A percentile compares a stretch with the other conserved stretches of the same genome.
phyloP scores from a whole-genome alignment of 106 monocot species.

The Platanthera guangdongensis region DNA sequence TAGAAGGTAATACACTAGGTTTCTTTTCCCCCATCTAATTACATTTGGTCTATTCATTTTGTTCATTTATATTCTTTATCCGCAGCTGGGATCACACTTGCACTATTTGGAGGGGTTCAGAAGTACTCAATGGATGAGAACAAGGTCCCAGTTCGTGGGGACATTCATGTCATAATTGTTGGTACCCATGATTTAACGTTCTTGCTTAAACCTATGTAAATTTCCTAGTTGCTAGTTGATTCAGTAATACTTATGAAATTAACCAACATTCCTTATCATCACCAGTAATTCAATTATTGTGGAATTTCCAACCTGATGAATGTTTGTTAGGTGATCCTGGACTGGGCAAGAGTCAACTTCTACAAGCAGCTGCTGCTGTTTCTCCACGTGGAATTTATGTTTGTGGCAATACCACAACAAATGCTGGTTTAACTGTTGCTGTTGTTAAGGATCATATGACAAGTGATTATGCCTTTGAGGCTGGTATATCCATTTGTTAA shows the following conservation, averaged over 20 bases:
- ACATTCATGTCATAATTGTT: constrained; percentile 92
- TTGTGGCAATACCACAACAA: constrained; percentile 97
- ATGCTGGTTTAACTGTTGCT: constrained; percentile 98
- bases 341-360: constrained; percentile 95
- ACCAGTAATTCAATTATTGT: background rate
- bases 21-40: background rate
- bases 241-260: too few species aligned
- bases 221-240: background rate
- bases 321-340: constrained; percentile 82
- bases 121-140: constrained; percentile 91
- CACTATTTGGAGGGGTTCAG: constrained; percentile 95
- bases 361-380: constrained; percentile 89
- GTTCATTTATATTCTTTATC: constrained; percentile 8
- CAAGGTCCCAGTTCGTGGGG: constrained; percentile 97
- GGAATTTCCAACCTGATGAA: background rate
- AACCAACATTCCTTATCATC: background rate
- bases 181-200: constrained; percentile 38
- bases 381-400: constrained; percentile 98
- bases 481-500: constrained; percentile 37
- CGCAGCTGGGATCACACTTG: constrained; percentile 88
- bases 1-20: too few species aligned
- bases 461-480: constrained; percentile 98
- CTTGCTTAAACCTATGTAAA: background rate
- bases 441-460: constrained; percentile 97
- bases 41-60: background rate